phyloP scores from a whole-genome alignment of 192 early-diverging fungal genomes.

The Coemansia sp. region DNA sequence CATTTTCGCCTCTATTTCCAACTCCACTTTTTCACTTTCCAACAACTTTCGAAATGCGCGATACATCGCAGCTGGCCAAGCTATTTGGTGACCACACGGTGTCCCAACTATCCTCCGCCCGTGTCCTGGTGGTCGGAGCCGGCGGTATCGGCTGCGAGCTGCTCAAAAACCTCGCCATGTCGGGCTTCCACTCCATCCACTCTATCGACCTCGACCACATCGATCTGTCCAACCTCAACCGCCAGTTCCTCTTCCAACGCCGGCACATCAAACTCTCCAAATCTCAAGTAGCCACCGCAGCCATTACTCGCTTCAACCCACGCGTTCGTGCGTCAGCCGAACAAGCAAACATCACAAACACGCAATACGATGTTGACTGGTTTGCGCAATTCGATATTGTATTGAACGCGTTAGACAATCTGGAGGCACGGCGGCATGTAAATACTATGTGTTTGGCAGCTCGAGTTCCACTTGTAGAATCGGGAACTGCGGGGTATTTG shows the following conservation, averaged over 20 bases:
- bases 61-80: constrained; percentile 18
- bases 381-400: constrained; percentile 87
- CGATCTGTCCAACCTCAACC: constrained; percentile 95
- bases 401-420: constrained; percentile 94
- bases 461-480: constrained; percentile 88
- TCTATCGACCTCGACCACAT: constrained; percentile 98
- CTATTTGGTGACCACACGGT: constrained; percentile 33
- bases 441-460: constrained; percentile 95
- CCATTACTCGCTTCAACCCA: constrained; percentile 85
- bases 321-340: constrained; percentile 45
- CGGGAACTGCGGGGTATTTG: constrained; percentile 90
- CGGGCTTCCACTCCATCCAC: constrained; percentile 79
- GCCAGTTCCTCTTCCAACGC: constrained; percentile 98
- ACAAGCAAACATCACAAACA: constrained; percentile 87
- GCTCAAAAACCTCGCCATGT: constrained; percentile 88
- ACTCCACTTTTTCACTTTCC: neutral
- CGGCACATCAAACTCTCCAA: constrained; percentile 92
- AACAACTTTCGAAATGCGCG: constrained; percentile 14
- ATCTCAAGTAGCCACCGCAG: constrained; percentile 78
- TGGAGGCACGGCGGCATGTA: constrained; percentile 90
- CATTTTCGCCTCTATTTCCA: neutral
- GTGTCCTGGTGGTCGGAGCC: constrained; percentile 70
- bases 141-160: constrained; percentile 99
- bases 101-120: constrained; percentile 12
- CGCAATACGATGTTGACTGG: constrained; percentile 82